Conservation (phyloP, 1,284 basidiomycete genomes). For the Papiliotrema nemorosa region DNA sequence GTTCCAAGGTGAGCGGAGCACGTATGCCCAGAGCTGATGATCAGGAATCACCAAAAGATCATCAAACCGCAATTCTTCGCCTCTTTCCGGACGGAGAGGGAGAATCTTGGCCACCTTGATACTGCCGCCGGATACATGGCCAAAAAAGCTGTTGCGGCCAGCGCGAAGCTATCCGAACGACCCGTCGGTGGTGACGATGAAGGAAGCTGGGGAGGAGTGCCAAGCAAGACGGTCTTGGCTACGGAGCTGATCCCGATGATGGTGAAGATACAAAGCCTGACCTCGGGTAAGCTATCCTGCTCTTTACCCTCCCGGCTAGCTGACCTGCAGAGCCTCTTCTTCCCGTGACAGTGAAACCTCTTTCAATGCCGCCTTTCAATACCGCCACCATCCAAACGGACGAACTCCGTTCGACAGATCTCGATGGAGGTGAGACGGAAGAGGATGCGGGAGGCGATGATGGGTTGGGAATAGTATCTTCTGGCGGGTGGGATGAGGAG, state of each 20-base stretch:
- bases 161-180: conserved; percentile 12
- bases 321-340: conserved; percentile 27
- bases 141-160: conserved; percentile 25
- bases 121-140: conserved; percentile 35
- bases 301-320: neutral
- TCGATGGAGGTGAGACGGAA: conserved; percentile 21
- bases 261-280: conserved; percentile 37
- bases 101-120: conserved; percentile 40
- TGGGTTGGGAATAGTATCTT: conserved; percentile 14
- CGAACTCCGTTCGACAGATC: conserved; percentile 26
- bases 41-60: conserved; percentile 63
- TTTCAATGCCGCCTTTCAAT: conserved; percentile 25
- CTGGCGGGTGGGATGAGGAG: conserved; percentile 21
- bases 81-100: conserved; percentile 37
- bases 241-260: conserved; percentile 46
- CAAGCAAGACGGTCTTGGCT: conserved; percentile 29
- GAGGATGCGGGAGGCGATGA: conserved; percentile 22
- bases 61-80: conserved; percentile 55
- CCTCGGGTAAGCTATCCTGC: conserved; percentile 6
- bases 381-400: neutral
- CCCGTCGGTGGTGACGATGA: neutral
- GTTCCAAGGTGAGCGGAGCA: conserved; percentile 58
- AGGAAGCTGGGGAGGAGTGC: conserved; percentile 32
- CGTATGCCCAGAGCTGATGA: neutral
- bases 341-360: conserved; percentile 26